These are phyloP conservation scores for Chlamydomonas urium DNA, from an alignment of 139 green algal genomes.

Conservation along the genomic window DNA sequence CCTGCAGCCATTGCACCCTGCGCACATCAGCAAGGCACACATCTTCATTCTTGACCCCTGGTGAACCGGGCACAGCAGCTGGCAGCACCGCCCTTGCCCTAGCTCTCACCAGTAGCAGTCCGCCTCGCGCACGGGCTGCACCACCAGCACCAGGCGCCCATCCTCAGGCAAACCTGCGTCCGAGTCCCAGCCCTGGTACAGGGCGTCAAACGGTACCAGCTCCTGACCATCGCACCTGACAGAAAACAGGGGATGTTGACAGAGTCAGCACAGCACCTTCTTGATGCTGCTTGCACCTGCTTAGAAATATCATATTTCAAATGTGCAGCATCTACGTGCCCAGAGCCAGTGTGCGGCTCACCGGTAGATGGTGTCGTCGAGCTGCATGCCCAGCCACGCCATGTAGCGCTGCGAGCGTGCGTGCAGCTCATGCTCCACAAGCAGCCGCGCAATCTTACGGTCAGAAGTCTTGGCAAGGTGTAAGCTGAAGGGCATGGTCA, in stretches of 20 bases:
- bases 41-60: no score
- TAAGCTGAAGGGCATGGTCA: not conserved
- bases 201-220: conserved; percentile 16
- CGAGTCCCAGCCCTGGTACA: conserved; percentile 11
- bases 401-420: not conserved
- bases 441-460: conserved; percentile 9
- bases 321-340: not conserved
- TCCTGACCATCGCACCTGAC: conserved; percentile 5
- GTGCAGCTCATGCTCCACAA: conserved; percentile 18
- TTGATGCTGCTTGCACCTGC: not conserved
- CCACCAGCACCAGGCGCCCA: not conserved
- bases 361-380: conserved; percentile 5
- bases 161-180: not conserved
- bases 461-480: conserved; percentile 7
- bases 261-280: not conserved
- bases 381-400: conserved; percentile 1
- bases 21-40: no score
- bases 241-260: not conserved
- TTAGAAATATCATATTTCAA: not conserved
- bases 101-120: conserved; percentile 4
- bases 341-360: not conserved
- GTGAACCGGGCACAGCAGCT: no score
- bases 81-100: no score
- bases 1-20: no score
- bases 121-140: not conserved